These are phyloP conservation scores for Anaeromyces robustus DNA, from an alignment of 192 early-diverging fungal species.

Conservation along the genomic window DNA sequence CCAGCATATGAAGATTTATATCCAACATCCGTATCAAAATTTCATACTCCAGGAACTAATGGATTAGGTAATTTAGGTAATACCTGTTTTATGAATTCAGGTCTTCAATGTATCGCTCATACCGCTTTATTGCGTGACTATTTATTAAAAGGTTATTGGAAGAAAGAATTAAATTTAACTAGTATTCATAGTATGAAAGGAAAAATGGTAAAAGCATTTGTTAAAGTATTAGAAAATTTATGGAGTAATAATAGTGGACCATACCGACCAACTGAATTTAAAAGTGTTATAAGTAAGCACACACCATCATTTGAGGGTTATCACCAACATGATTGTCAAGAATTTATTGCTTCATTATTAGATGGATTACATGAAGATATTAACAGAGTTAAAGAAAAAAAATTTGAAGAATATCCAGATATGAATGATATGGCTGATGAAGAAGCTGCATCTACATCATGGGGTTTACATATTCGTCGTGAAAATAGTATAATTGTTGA, in stretches of 20 bases:
- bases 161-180: constrained; percentile 43
- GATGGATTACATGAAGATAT: constrained; percentile 80
- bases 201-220: constrained; percentile 50
- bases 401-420: constrained; percentile 66
- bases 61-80: constrained; percentile 76
- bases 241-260: constrained; percentile 24
- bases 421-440: constrained; percentile 39
- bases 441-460: constrained; percentile 43
- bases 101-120: constrained; percentile 66
- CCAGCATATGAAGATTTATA: neutral
- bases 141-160: constrained; percentile 38
- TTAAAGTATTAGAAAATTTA: constrained; percentile 39
- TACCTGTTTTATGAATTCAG: constrained; percentile 86
- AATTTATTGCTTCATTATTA: constrained; percentile 61
- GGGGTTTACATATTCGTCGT: constrained; percentile 57
- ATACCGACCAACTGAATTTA: constrained; percentile 8
- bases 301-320: constrained; percentile 52
- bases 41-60: neutral
- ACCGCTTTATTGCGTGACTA: constrained; percentile 18
- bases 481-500: constrained; percentile 70
- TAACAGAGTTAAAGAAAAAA: constrained; percentile 62
- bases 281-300: constrained; percentile 28
- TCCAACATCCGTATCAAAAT: neutral
- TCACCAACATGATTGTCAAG: constrained; percentile 73
- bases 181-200: constrained; percentile 65